Conservation (phyloP, 1,284 basidiomycete species). For the Cutaneotrichosporon arboriforme region DNA sequence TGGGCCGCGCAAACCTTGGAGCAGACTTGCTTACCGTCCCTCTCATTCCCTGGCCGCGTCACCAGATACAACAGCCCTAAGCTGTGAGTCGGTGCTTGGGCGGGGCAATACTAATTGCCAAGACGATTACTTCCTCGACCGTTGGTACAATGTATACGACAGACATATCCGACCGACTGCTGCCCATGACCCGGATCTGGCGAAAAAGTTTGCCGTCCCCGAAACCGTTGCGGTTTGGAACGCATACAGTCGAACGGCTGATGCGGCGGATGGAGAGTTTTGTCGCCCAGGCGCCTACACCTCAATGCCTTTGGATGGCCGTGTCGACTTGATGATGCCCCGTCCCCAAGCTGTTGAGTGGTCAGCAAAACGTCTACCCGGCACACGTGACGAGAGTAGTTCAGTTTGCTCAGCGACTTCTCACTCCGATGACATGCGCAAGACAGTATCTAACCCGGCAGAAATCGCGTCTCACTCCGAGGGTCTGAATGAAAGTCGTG, state of each 20-base stretch:
- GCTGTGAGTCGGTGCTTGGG: slow-evolving; percentile 37
- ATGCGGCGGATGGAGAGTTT: too few species aligned
- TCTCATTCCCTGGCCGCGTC: slow-evolving; percentile 17
- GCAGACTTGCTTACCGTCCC: slow-evolving; percentile 60
- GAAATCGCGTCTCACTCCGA: too few species aligned
- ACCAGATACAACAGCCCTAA: slow-evolving; percentile 27
- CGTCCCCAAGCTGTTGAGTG: too few species aligned
- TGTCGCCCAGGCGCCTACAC: slow-evolving; percentile 62
- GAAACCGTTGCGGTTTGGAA: slow-evolving; percentile 73
- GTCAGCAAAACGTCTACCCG: too few species aligned
- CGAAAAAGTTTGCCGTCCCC: slow-evolving; percentile 59
- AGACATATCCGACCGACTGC: slow-evolving; percentile 62
- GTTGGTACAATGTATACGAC: slow-evolving; percentile 89
- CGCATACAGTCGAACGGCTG: too few species aligned
- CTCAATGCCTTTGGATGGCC: slow-evolving; percentile 74
- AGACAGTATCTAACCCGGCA: too few species aligned
- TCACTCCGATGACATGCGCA: too few species aligned
- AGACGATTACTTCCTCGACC: slow-evolving; percentile 63
- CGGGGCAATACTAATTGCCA: slow-evolving; percentile 6
- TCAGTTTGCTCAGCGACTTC: too few species aligned
- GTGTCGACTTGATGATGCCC: slow-evolving; percentile 68
- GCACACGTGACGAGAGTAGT: too few species aligned
- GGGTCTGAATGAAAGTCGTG: background rate
- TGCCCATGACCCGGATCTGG: slow-evolving; percentile 43
- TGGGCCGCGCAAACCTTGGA: slow-evolving; percentile 90